Base-by-base conservation (phyloP, 352 stramenopile genomes). In the Globisporangium orthogonon region DNA sequence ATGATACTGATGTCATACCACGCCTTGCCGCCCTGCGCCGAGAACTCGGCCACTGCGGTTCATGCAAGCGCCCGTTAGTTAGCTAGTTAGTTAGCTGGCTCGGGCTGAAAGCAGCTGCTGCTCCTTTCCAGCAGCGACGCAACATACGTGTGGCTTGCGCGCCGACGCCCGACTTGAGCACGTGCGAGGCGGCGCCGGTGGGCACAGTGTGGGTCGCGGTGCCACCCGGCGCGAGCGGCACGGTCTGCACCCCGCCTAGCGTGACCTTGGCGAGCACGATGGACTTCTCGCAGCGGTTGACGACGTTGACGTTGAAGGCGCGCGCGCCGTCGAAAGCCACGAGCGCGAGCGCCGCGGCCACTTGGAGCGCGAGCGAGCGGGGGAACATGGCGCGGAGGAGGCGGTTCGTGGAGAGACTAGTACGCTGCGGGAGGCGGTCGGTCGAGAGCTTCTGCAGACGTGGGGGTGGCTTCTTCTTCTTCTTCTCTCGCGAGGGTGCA, bases 1-100 rank as follows among this genome's bases (percentile, higher is more conserved):
- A 91, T 89, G 69, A 78, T 86, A 45, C 75, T 87, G 57, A 91
- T 91, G 52, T 89, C 82, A 50, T 58, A 81, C 77, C 82, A 89
- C 15, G 62, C 58, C 63, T 70, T 81, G 39, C 67, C 74, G 41
- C 70, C 74, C 37, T 77, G 63, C 15, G 33, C 65, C 2, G 82
- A 89, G 55, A 91, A 87, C 56, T 91, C 81, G 15, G 75, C 78
- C 48, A 89, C 76, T 87, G 39, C 7, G 54, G 1, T 18, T 10
- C 4, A 51, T 56, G 23, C 23, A 23, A 23, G 23, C 23, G 1
- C 23, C 23, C 23, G 23, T 23, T 23, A 23, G 23, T 23, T 23
- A 23, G 23, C 23, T 23, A 23, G 23, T 23, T 23, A 23, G 23
- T 23, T 23, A 23, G 23, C 23, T 23, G 23, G 23, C 23, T 23